Evolutionary conservation across 2,329 filamentous ascomycete species (phyloP), one percentile per base, ranked within the genome.

Genomic region (Ascochyta lentis): DNA sequence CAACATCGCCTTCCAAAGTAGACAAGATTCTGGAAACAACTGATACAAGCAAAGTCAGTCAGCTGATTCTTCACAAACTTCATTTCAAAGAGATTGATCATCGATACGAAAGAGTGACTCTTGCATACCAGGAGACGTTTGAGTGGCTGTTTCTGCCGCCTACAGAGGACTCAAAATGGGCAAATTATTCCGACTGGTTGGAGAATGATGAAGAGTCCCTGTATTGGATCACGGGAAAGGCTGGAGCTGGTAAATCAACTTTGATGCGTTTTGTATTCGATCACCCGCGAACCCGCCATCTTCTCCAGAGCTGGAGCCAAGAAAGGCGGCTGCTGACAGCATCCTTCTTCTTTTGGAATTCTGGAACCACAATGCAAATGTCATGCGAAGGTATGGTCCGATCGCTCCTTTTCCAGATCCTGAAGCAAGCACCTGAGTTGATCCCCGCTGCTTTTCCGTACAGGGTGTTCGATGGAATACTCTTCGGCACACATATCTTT

Each of bases 241-340:
- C 78, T 2, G 79, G 79, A 0, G 77, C 78, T 15, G 80, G 79
- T 8, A 81, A 81, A 50, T 80, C 78, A 0, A 81, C 78, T 0
- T 54, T 81, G 15, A 79, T 81, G 76, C 54, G 54, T 40, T 64
- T 54, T 29, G 15, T 65, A 0, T 35, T 51, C 27, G 46, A 59
- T 23, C 45, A 62, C 15, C 9, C 13, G 5, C 12, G 15, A 6
- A 55, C 52, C 31, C 3, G 15, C 1, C 2, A 13, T 10, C 16
- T 19, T 7, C 29, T 55, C 1, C 3, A 9, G 3, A 9, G 13
- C 2, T 35, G 41, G 26, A 6, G 16, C n/a, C 3, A 2, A 15
- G 15, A 4, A 2, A 26, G n/a, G 6, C 16, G 31, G 1, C 10
- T 56, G 3, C 3, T 56, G 6, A 45, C 9, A 16, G 54, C 15